phyloP scores from a whole-genome alignment of 768 basidiomycete species.

The Boletus subparvulus region DNA sequence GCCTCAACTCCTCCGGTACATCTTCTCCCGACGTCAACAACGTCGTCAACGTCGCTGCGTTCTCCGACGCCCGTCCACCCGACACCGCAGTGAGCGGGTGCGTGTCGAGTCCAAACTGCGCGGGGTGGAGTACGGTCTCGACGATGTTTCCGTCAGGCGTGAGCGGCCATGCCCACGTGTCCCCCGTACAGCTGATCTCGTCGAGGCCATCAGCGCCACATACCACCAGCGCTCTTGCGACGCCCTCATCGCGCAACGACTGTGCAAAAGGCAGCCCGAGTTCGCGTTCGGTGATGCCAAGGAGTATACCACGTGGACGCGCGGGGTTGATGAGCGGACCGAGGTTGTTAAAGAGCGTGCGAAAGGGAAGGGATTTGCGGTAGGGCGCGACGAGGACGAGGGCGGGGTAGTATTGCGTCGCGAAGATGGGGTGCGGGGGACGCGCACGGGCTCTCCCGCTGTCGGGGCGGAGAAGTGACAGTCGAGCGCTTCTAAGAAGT shows the following conservation, averaged over 20 bases:
- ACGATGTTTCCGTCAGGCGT: conserved; percentile 60
- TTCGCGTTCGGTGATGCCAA: conserved; percentile 82
- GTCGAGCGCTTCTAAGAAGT: conserved; percentile 81
- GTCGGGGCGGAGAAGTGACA: conserved; percentile 72
- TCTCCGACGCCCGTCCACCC: conserved; percentile 75
- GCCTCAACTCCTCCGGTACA: conserved; percentile 56
- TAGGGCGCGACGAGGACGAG: conserved; percentile 80
- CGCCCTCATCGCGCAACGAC: conserved; percentile 71
- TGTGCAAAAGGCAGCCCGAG: conserved; percentile 82
- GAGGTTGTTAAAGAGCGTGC: conserved; percentile 94
- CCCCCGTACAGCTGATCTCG: conserved; percentile 93
- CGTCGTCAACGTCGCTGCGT: conserved; percentile 68
- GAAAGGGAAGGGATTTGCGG: conserved; percentile 85
- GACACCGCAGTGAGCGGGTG: conserved; percentile 71
- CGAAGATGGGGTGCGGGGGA: conserved; percentile 80
- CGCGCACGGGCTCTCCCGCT: conserved; percentile 38
- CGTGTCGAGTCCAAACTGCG: conserved; percentile 70
- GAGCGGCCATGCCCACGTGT: conserved; percentile 83
- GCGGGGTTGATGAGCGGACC: conserved; percentile 95
- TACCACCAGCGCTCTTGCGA: conserved; percentile 85
- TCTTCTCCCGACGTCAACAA: conserved; percentile 60
- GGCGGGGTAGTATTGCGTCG: conserved; percentile 89
- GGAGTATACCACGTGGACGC: conserved; percentile 80
- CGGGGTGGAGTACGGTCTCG: conserved; percentile 60
- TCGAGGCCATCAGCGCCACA: conserved; percentile 91